These are phyloP conservation scores for Tetrahymena malaccensis DNA, from an alignment of 73 alveolate genomes.

Conservation along the genomic window DNA sequence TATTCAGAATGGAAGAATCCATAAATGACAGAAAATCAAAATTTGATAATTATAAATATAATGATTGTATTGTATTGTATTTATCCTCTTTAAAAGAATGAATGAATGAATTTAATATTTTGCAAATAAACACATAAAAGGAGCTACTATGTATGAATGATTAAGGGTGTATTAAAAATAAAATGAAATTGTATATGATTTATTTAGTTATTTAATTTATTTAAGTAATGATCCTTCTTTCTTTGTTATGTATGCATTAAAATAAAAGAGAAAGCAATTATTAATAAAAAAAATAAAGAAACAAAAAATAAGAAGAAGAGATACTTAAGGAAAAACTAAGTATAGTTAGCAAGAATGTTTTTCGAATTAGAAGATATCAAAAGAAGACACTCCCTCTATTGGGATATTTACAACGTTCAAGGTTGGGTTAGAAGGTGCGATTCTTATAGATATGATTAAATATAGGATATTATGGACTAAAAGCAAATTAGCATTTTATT, in stretches of 20 bases:
- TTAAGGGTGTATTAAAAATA: too few species aligned
- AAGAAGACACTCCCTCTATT: slow-evolving; percentile 40
- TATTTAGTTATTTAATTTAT: not conserved
- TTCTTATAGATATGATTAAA: not conserved
- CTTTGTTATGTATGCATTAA: not conserved
- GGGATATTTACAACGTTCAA: slow-evolving; percentile 29
- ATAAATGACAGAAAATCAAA: not conserved
- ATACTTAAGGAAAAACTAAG: not conserved
- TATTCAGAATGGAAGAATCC: not conserved
- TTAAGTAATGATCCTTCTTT: not conserved
- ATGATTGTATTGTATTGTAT: not conserved
- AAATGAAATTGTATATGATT: not conserved
- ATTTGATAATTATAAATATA: not conserved
- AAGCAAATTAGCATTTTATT: not conserved
- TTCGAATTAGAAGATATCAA: slow-evolving; percentile 44
- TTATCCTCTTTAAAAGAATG: not conserved
- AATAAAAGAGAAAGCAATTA: not conserved
- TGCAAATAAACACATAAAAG: not conserved
- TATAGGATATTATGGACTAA: not conserved
- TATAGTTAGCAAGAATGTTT: slow-evolving; percentile 19
- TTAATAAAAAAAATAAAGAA: not conserved
- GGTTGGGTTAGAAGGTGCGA: slow-evolving; percentile 39
- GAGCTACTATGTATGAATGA: not conserved
- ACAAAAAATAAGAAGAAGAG: not conserved
- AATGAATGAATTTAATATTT: not conserved